Evolutionary conservation across 2,329 filamentous ascomycete genomes (phyloP).

Genomic region (Colletotrichum shisoi): DNA sequence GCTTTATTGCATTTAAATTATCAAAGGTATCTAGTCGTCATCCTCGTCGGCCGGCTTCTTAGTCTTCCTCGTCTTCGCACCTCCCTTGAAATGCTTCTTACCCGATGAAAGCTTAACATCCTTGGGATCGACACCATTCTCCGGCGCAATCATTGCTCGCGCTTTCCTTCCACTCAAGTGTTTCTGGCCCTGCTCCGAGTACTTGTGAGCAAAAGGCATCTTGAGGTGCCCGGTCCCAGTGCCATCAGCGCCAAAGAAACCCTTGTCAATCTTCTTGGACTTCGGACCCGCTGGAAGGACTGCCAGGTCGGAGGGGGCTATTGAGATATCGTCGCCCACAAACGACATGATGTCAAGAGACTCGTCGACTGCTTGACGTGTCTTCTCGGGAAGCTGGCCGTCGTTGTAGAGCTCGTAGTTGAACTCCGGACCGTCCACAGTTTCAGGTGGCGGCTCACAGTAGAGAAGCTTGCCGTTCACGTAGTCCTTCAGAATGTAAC

Average conservation of each 20-base stretch:
- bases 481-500: constrained; percentile 94
- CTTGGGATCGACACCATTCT: constrained; percentile 83
- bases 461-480: constrained; percentile 95
- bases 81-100: constrained; percentile 97
- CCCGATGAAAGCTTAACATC: constrained; percentile 71
- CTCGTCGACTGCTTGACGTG: constrained; percentile 69
- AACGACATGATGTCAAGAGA: constrained; percentile 59
- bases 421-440: constrained; percentile 77
- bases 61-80: constrained; percentile 64
- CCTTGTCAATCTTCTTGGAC: constrained; percentile 79
- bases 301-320: constrained; percentile 57
- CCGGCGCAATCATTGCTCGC: constrained; percentile 78
- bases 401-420: constrained; percentile 89
- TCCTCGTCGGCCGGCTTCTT: constrained; percentile 55
- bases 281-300: constrained; percentile 71
- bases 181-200: constrained; percentile 82
- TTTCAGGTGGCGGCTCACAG: constrained; percentile 82
- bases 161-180: constrained; percentile 84
- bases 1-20: constrained; percentile 11
- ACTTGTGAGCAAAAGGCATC: constrained; percentile 89
- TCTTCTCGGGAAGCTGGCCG: constrained; percentile 80
- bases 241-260: constrained; percentile 77
- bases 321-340: constrained; percentile 47
- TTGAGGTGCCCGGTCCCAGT: constrained; percentile 71
- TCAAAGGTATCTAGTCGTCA: constrained; percentile 35